Evolutionary conservation across 2,329 filamentous ascomycete species (phyloP), one percentile per base, ranked within the genome.

Genomic region (Pyrenochaeta sp.): DNA sequence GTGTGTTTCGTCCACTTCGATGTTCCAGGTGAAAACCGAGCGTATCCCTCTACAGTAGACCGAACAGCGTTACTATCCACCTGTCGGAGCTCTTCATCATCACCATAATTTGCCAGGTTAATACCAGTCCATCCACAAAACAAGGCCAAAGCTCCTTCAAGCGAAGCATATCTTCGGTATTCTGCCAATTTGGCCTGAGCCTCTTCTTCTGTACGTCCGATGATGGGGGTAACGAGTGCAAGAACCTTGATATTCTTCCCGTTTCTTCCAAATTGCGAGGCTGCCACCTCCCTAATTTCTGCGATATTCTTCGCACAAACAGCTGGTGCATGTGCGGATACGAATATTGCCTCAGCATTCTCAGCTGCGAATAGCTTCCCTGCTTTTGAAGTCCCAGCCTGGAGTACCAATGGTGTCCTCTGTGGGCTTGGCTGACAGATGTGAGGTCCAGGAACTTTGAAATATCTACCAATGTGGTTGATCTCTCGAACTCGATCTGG

Each of bases 111-210:
- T 6, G 80, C 77, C 20, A 89, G 74, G 66, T 90, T 85, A 41
- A 88, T 87, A 0, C 87, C 89, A 0, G 89, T 91, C 88, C 89
- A 92, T 1, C 89, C 89, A 17, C 88, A 87, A 63, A 91, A 92
- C 15, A 91, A 73, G 1, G 88, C 86, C 51, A 91, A 68, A 0
- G 88, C 89, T 2, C 89, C 89, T 60, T 88, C 89, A 36, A 83
- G 79, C 1, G 83, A 83, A 0, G 86, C 89, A 64, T 90, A 85
- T 49, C 82, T 80, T 9, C 82, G 78, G 54, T 85, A 86, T 4
- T 90, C 85, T 0, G 79, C 75, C 45, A 87, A 84, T 73, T 90
- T 91, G 6, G 80, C 83, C 52, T 81, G 75, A 0, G 89, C 89
- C 67, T 90, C 87, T 51, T 87, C 85, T 58, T 89, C 83, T 0